Evolutionary conservation across 495 filamentous ascomycete genomes (phyloP).

Genomic region (Hypoxylon rickii): DNA sequence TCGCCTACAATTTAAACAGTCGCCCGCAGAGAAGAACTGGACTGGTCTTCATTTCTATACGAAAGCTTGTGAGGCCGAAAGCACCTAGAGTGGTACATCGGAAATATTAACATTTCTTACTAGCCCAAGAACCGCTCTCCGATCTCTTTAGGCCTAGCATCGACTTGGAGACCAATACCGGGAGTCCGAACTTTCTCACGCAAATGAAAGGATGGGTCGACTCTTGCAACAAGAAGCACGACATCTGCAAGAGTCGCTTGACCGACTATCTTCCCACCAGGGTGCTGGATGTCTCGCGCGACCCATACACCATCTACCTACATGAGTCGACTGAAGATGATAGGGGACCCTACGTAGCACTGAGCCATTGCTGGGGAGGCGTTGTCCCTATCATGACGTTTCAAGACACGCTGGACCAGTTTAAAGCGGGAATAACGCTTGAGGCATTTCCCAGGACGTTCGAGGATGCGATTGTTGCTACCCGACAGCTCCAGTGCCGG

Average conservation of each 20-base stretch:
- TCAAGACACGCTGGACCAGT: constrained; percentile 1
- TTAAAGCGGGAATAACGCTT: constrained; percentile 14
- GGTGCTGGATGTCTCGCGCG: constrained; percentile 18
- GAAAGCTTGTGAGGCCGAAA: constrained; percentile 1
- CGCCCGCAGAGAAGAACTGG: constrained; percentile 1
- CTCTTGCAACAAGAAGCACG: constrained; percentile 11
- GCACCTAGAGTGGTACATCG: not conserved
- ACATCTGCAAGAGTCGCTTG: constrained; percentile 1
- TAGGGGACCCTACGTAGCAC: constrained; percentile 8
- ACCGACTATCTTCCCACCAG: constrained; percentile 15
- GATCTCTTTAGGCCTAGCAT: constrained; percentile 4
- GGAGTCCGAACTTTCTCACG: constrained; percentile 5
- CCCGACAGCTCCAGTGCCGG: constrained; percentile 23
- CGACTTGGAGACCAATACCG: constrained; percentile 7
- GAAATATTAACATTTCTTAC: not conserved
- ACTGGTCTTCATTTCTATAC: constrained; percentile 22
- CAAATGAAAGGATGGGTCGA: constrained; percentile 22
- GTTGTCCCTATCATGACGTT: constrained; percentile 9
- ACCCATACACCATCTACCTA: constrained; percentile 4
- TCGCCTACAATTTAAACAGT: constrained; percentile 12
- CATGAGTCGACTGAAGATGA: constrained; percentile 3
- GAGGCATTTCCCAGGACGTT: constrained; percentile 35
- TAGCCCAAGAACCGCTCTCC: constrained; percentile 7
- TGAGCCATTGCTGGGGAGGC: constrained; percentile 25
- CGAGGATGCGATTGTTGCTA: constrained; percentile 34